Evolutionary conservation across 345 rosid genomes (phyloP), one percentile per base, ranked within the genome.

Genomic region (Salix arbutifolia): DNA sequence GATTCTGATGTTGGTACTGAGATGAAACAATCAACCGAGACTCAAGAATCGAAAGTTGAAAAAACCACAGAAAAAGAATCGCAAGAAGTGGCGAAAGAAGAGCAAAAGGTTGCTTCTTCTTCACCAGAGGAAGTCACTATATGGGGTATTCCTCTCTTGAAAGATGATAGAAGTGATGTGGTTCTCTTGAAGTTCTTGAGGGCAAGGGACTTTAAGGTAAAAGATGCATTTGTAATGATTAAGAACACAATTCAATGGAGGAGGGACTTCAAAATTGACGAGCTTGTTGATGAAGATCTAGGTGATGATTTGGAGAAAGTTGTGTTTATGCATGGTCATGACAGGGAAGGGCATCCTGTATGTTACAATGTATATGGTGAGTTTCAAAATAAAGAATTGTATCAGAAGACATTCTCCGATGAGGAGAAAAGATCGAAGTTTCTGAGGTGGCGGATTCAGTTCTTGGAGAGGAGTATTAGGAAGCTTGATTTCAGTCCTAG

Each of bases 341-440:
- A 92, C 35, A 84, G 85, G 62, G 97, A 94, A 37, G 94, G 97
- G 0, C 98, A 94, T 53, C 91, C 98, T 1, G 92, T 92, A 37
- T 94, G 98, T 69, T 94, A 92, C 82, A 92, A 94, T 70, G 97
- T 88, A 10, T 94, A 87, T 42, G 98, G 97, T 4, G 98, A 91
- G 86, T 94, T 94, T 71, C 97, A 89, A 82, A 92, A 91, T 86
- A 92, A 90, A 84, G 95, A 92, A 71, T 72, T 91, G 72, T 94
- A 92, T 77, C 87, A 87, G 67, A 90, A 89, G 65, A 83, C 92
- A 6, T 92, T 94, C 71, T 79, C 94, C 0, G 92, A 91, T 79
- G 95, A 84, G 31, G 97, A 92, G 68, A 94, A 92, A 81, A 82
- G 97, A 72, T 74, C 58, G 28, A 86, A 80, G 85, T 94, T 94